Base-by-base conservation (phyloP, 1,139 yeast genomes). In the Kodamaea ohmeri region DNA sequence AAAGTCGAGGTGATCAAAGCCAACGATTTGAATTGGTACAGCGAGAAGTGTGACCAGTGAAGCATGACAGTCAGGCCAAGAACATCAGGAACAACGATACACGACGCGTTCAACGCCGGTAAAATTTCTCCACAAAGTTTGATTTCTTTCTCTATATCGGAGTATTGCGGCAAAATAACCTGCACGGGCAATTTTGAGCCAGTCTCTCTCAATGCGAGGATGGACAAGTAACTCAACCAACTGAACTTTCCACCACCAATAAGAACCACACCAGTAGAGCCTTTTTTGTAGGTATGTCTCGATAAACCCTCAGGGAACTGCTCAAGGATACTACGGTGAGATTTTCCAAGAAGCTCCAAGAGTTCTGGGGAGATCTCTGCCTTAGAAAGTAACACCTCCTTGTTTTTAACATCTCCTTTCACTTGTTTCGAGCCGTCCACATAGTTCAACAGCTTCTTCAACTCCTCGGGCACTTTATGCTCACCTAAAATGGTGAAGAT, bases 1-100 rank as follows among this genome's bases (percentile, higher is more conserved):
- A 71, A 71, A 6, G 71, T 59, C 2, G 72, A 63, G 6, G 67
- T 56, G 47, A 69, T 50, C 30, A 67, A 46, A 2, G 72, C 71
- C 41, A 71, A 56, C 0, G 71, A 58, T 44, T 71, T 71, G 47
- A 59, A 68, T 45, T 71, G 76, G 47, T 67, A 71, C 21, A 50
- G 56, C 1, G 54, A 53, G 34, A 67, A 55, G 21, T 52, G 54
- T 2, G 53, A 40, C 65, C 70, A 64, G 33, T 56, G 51, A 26
- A 52, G 41, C 63, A 63, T 61, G 1, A 65, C 71, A 0, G 50
- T 43, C 5, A 65, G 54, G 1, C 72, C 72, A 31, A 67, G 49
- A 5, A 55, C 55, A 28, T 66, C 70, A 8, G 71, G 68, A 13
- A 67, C 40, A 2, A 49, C 40, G n/a, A 51, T 47, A 36, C 57